A percentile compares a stretch with the other conserved stretches of the same genome.
Conservation (phyloP, 257 asterid genomes). For the Plectranthus barbatus region DNA sequence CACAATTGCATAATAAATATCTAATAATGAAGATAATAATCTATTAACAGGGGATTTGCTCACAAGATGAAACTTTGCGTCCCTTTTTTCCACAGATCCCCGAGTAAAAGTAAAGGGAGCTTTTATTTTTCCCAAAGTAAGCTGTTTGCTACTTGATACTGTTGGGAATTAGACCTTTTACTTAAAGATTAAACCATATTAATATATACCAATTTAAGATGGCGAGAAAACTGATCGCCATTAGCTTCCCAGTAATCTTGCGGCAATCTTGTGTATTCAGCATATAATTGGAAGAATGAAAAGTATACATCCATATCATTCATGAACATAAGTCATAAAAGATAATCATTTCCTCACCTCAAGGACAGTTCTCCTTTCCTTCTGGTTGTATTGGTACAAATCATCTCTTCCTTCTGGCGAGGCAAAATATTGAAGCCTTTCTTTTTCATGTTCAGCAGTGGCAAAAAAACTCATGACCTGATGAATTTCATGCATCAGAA, state of each 20-base stretch:
- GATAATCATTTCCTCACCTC: conserved; percentile 43
- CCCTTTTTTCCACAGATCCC: background rate
- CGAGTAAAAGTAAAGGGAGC: background rate
- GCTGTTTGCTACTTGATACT: background rate
- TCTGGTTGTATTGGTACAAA: conserved; percentile 87
- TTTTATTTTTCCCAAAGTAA: background rate
- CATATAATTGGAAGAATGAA: background rate
- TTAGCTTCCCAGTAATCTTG: conserved; percentile 1
- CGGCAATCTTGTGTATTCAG: background rate
- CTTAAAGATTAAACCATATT: background rate
- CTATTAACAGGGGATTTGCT: background rate
- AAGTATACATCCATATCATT: background rate
- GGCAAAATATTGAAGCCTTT: conserved; percentile 80
- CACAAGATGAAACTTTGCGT: background rate
- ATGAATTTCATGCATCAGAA: conserved; percentile 10
- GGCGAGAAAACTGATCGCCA: background rate
- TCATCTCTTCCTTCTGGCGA: conserved; percentile 99
- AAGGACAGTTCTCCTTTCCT: conserved; percentile 84
- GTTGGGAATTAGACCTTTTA: background rate
- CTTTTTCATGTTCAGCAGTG: conserved; percentile 84
- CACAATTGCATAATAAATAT: background rate
- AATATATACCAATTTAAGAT: conserved; percentile 6
- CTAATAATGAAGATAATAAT: background rate
- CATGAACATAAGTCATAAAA: background rate
- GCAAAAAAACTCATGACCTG: conserved; percentile 94